phyloP scores from a whole-genome alignment of 2,329 filamentous ascomycete genomes.

The Diplodia sapinea region DNA sequence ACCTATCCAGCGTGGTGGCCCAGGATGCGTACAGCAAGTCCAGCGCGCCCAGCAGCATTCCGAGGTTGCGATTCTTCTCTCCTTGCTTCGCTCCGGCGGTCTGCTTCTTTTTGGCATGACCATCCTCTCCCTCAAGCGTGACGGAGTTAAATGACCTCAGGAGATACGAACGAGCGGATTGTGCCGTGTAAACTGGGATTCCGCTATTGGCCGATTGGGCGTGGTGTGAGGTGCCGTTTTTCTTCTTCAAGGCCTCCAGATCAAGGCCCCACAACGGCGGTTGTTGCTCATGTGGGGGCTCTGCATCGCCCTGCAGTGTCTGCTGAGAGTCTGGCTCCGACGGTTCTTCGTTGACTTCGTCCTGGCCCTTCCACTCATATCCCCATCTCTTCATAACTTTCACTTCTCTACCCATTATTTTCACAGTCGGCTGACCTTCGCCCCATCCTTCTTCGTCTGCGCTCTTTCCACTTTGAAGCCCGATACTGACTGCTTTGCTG shows the following conservation, averaged over 20 bases:
- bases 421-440: constrained; percentile 75
- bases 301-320: constrained; percentile 33
- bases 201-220: constrained; percentile 41
- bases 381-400: constrained; percentile 78
- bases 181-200: constrained; percentile 76
- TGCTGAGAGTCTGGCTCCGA: constrained; percentile 38
- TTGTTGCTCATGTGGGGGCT: constrained; percentile 41
- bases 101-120: constrained; percentile 56
- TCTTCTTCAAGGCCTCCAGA: constrained; percentile 60
- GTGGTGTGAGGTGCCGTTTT: constrained; percentile 44
- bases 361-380: constrained; percentile 62
- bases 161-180: constrained; percentile 67
- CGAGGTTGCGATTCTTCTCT: constrained; percentile 73
- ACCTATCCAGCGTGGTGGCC: constrained; percentile 64
- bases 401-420: constrained; percentile 74
- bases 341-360: constrained; percentile 25
- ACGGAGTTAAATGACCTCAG: constrained; percentile 59
- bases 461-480: constrained; percentile 68
- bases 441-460: constrained; percentile 76
- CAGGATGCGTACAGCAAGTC: constrained; percentile 77
- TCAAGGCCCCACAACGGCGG: constrained; percentile 65
- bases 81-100: constrained; percentile 58
- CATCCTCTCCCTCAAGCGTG: constrained; percentile 25
- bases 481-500: constrained; percentile 75
- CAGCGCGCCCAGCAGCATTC: constrained; percentile 71